Evolutionary conservation across 2,329 filamentous ascomycete genomes (phyloP), one percentile per base, ranked within the genome.

Genomic region (Exophiala bonariae): DNA sequence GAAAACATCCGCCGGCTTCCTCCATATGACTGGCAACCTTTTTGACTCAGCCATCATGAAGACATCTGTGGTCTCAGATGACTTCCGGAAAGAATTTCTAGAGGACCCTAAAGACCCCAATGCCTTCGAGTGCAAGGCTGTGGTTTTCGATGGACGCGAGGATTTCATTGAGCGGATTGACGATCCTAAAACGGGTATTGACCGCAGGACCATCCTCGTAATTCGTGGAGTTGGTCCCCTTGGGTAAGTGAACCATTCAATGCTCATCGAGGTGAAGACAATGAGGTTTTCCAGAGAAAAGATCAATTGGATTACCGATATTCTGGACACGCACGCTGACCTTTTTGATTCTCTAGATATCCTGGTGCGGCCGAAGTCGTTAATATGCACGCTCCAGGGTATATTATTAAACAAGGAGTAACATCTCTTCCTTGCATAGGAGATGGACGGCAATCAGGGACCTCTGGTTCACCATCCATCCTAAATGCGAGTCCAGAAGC

Each of bases 401-500:
- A 67, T 41, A 64, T 77, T 3, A 55, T 77, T 34, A 68, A 67
- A 50, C 59, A 73, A 57, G 72, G 77, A 41, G 61, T 78, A 49
- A 59, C 67, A 52, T 65, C 74, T 36, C 60, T 80, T 38, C 70
- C 72, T 6, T 78, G 74, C 47, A 75, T 80, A 48, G 77, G 77
- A 5, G 77, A 80, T 55, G 77, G 77, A 1, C 64, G 77, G 37
- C 77, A 80, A 57, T 78, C 74, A 6, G 77, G 77, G 23, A 80
- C 77, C 2, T 79, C 76, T 3, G 76, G 73, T 0, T 77, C 73
- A 3, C 77, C 77, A 1, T 78, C 74, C 0, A 79, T 80, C 41
- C 61, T 80, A n/a, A 79, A 80, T 50, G 77, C 76, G 2, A 76
- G 71, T 35, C 77, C 77, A 6, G 77, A 80, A 59, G 77, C 77